These are phyloP conservation scores for Fusarium sp. DNA, from an alignment of 2,329 filamentous ascomycete genomes.

Conservation along the genomic window DNA sequence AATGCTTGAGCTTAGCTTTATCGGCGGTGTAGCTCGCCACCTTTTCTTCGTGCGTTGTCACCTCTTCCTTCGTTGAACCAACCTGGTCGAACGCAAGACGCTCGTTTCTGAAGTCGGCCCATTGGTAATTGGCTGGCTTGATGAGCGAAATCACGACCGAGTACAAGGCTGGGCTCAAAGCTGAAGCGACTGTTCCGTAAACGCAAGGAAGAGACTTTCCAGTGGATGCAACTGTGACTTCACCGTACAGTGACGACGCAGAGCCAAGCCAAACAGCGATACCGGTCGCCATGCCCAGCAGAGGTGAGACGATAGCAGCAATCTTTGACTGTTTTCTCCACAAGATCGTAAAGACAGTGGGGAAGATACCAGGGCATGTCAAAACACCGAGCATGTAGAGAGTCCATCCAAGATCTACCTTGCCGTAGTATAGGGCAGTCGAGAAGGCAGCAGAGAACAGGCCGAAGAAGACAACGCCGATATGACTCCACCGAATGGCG, in stretches of 20 bases:
- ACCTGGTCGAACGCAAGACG: slow-evolving; percentile 49
- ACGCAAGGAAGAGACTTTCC: slow-evolving; percentile 60
- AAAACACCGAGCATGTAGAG: slow-evolving; percentile 64
- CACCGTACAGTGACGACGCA: slow-evolving; percentile 56
- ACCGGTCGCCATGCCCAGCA: slow-evolving; percentile 60
- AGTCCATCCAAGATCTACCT: slow-evolving; percentile 63
- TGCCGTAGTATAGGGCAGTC: slow-evolving; percentile 62
- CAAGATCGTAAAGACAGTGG: slow-evolving; percentile 61
- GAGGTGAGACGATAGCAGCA: slow-evolving; percentile 60
- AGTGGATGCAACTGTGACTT: slow-evolving; percentile 58
- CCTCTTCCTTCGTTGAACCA: background rate
- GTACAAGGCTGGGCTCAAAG: slow-evolving; percentile 53
- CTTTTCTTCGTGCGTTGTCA: slow-evolving; percentile 29
- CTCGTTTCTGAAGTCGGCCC: slow-evolving; percentile 53
- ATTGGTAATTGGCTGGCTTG: slow-evolving; percentile 53
- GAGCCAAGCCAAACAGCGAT: slow-evolving; percentile 63
- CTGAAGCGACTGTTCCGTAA: slow-evolving; percentile 62
- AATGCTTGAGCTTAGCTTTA: slow-evolving; percentile 54
- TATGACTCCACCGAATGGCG: slow-evolving; percentile 61
- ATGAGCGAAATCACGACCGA: slow-evolving; percentile 57
- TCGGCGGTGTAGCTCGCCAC: slow-evolving; percentile 41
- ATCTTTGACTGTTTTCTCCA: slow-evolving; percentile 60
- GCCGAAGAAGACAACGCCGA: slow-evolving; percentile 62
- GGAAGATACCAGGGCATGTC: slow-evolving; percentile 63
- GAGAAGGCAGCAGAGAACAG: slow-evolving; percentile 61